Conservation (phyloP, 1,284 basidiomycete genomes). For the Apiotrichum veenhuisii region DNA sequence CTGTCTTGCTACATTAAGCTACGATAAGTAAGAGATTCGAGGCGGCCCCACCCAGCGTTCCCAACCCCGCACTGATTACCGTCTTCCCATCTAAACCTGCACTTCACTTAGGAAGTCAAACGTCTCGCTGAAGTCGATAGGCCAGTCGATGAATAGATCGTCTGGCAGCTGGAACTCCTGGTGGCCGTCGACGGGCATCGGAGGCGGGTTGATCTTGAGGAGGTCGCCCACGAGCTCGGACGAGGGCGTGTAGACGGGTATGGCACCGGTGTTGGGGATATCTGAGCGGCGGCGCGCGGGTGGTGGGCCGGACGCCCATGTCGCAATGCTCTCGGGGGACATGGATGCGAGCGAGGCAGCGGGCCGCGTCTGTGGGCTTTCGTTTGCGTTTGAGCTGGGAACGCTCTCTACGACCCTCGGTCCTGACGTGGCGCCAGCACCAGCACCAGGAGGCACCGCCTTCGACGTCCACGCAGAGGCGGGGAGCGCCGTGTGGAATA, state of each 20-base stretch:
- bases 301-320: no score
- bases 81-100: background rate
- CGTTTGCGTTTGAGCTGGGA: no score
- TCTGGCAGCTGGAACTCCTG: constrained; percentile 26
- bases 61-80: no score
- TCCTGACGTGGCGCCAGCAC: no score
- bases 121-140: constrained; percentile 34
- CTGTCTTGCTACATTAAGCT: no score
- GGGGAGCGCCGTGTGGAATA: constrained; percentile 19
- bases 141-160: constrained; percentile 34
- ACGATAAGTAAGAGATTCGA: no score
- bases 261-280: background rate
- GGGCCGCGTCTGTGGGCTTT: background rate
- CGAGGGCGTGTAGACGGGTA: background rate
- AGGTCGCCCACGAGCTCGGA: background rate
- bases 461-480: constrained; percentile 4
- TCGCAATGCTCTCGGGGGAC: background rate
- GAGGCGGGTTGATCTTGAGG: background rate
- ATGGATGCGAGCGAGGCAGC: no score
- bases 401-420: no score
- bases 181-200: background rate
- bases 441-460: no score
- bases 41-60: no score
- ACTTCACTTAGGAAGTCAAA: constrained; percentile 31
- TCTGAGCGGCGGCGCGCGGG: no score